Percentiles rank a stretch among this genome's conserved stretches.
Conservation (phyloP, 1,284 basidiomycete genomes). For the Cryptococcus sp. region DNA sequence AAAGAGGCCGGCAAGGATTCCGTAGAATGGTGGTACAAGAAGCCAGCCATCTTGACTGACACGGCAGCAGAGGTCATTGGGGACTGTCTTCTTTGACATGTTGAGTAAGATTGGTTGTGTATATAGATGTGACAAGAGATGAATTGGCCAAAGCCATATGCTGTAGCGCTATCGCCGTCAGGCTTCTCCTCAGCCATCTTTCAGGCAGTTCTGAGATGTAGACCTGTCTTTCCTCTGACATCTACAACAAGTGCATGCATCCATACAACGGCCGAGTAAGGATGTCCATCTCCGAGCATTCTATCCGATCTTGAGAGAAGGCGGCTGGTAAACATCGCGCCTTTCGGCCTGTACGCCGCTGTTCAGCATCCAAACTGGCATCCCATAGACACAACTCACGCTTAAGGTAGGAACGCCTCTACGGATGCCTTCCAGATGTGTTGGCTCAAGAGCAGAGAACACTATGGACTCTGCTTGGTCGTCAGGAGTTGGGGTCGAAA, state of each 20-base stretch:
- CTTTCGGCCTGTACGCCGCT: neutral
- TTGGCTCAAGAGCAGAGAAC: slow-evolving; percentile 2
- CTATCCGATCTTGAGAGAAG: neutral
- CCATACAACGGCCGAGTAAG: too few species aligned
- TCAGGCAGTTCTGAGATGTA: too few species aligned
- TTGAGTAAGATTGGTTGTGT: too few species aligned
- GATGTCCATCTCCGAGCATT: too few species aligned
- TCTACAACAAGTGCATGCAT: too few species aligned
- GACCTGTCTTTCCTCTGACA: too few species aligned
- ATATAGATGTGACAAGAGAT: too few species aligned
- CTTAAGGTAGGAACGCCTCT: neutral
- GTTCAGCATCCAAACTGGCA: neutral
- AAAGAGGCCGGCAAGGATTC: neutral
- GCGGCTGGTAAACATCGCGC: neutral
- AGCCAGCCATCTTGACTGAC: neutral
- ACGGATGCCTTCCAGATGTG: neutral
- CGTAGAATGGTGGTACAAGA: slow-evolving; percentile 6
- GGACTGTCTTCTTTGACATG: neutral
- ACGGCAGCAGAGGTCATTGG: slow-evolving; percentile 3
- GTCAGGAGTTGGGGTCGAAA: slow-evolving; percentile 16
- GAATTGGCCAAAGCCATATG: too few species aligned
- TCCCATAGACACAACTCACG: neutral
- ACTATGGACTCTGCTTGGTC: slow-evolving; percentile 17
- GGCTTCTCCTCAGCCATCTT: too few species aligned
- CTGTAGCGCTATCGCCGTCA: too few species aligned